Percentiles rank a stretch among this genome's conserved stretches.
These are phyloP conservation scores for Kalmanozyma brasiliensis DNA, from an alignment of 1,284 basidiomycete species.

Conservation along the genomic window DNA sequence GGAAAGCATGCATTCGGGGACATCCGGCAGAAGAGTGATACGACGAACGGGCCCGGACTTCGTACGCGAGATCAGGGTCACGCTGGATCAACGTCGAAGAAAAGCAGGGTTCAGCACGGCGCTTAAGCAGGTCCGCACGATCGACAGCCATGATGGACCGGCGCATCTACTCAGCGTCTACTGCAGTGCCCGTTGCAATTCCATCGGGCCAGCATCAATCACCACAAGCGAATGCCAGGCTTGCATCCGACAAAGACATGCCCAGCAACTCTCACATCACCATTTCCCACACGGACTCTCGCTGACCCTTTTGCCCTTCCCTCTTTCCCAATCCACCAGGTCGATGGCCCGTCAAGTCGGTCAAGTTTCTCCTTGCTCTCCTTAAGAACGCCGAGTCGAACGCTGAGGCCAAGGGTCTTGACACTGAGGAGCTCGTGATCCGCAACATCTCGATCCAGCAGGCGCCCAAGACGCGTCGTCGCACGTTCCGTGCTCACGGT, in stretches of 20 bases:
- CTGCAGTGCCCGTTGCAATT: too few relatives aligned
- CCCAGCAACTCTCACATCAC: background rate
- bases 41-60: too few relatives aligned
- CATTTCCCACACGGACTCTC: background rate
- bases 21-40: too few relatives aligned
- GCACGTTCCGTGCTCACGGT: slow-evolving; percentile 99
- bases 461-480: slow-evolving; percentile 99
- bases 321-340: slow-evolving; percentile 67
- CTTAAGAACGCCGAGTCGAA: slow-evolving; percentile 99
- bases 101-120: too few relatives aligned
- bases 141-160: too few relatives aligned
- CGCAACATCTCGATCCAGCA: slow-evolving; percentile 98
- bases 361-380: slow-evolving; percentile 92
- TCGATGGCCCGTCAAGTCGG: slow-evolving; percentile 99
- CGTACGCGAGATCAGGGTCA: too few relatives aligned
- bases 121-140: too few relatives aligned
- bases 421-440: slow-evolving; percentile 90
- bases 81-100: too few relatives aligned
- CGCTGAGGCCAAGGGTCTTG: slow-evolving; percentile 96
- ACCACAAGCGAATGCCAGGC: background rate
- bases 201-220: too few relatives aligned
- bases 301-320: slow-evolving; percentile 15
- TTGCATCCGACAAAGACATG: background rate
- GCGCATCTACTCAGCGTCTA: too few relatives aligned
- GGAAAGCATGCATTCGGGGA: too few relatives aligned